These are phyloP conservation scores for Podaxis rugospora DNA, from an alignment of 768 basidiomycete species.

Conservation along the genomic window DNA sequence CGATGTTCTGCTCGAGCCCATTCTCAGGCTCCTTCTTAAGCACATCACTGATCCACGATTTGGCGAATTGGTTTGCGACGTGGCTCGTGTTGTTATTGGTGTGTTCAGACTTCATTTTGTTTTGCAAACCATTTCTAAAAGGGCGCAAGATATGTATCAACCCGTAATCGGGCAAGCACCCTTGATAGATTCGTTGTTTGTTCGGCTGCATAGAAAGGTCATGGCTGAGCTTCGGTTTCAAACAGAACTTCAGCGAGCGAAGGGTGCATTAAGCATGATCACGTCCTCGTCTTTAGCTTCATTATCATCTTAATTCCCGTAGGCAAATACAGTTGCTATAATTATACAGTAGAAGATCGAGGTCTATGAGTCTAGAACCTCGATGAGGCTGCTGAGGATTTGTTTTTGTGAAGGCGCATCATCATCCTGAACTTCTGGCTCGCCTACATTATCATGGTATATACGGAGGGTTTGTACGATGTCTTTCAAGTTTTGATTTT, in stretches of 20 bases:
- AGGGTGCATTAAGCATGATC: slow-evolving; percentile 91
- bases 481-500: slow-evolving; percentile 64
- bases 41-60: slow-evolving; percentile 89
- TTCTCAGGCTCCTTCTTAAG: slow-evolving; percentile 82
- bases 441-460: slow-evolving; percentile 71
- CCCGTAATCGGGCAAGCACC: slow-evolving; percentile 93
- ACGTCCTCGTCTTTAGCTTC: slow-evolving; percentile 47
- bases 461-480: slow-evolving; percentile 67
- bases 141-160: slow-evolving; percentile 75
- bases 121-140: background rate
- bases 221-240: slow-evolving; percentile 84
- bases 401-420: slow-evolving; percentile 54
- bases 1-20: slow-evolving; percentile 88
- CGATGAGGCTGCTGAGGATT: slow-evolving; percentile 65
- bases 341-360: background rate
- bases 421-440: slow-evolving; percentile 29
- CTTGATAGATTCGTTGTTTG: slow-evolving; percentile 81
- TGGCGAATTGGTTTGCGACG: slow-evolving; percentile 82
- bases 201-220: slow-evolving; percentile 81
- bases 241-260: slow-evolving; percentile 74
- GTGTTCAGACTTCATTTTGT: slow-evolving; percentile 21
- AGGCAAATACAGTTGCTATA: background rate
- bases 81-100: slow-evolving; percentile 83
- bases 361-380: slow-evolving; percentile 39
- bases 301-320: slow-evolving; percentile 6